phyloP scores from a whole-genome alignment of 2,329 filamentous ascomycete genomes.

The Fusarium zealandicum region DNA sequence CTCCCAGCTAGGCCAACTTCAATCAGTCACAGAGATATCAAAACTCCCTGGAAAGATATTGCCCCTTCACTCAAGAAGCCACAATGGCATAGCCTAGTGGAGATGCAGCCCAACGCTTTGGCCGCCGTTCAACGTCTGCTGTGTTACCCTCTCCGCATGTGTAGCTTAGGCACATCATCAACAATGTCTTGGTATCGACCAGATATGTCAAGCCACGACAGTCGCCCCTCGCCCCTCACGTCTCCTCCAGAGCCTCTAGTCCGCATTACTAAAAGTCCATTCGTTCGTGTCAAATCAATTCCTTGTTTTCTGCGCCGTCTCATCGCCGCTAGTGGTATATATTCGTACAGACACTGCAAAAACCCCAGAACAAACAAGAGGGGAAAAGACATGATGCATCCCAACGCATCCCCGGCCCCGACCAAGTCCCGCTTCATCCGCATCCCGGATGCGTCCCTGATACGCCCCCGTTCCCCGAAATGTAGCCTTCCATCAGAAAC shows the following conservation, averaged over 20 bases:
- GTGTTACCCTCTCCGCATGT: not conserved
- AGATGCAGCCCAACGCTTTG: not conserved
- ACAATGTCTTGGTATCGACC: not conserved
- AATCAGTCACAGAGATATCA: no score
- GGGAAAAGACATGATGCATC: constrained; percentile 7
- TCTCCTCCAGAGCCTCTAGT: not conserved
- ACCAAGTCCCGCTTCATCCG: constrained; percentile 1
- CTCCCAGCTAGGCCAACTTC: no score
- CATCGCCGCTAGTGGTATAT: constrained; percentile 34
- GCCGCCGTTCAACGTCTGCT: not conserved
- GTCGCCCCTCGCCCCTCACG: no score
- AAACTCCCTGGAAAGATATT: no score
- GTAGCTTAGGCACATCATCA: no score
- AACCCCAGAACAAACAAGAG: constrained; percentile 6
- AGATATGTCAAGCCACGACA: no score
- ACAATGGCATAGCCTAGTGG: not conserved
- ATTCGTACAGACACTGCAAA: constrained; percentile 29
- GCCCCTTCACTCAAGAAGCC: no score
- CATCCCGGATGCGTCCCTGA: constrained; percentile 6
- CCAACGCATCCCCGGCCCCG: constrained; percentile 2
- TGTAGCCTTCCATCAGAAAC: constrained; percentile 6
- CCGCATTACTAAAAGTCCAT: not conserved
- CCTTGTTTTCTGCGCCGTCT: constrained; percentile 32
- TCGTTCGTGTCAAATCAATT: constrained; percentile 12
- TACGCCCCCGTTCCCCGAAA: constrained; percentile 2